These are phyloP conservation scores for Aspergillus pseudoglaucus DNA, from an alignment of 2,329 filamentous ascomycete genomes.

Conservation along the genomic window DNA sequence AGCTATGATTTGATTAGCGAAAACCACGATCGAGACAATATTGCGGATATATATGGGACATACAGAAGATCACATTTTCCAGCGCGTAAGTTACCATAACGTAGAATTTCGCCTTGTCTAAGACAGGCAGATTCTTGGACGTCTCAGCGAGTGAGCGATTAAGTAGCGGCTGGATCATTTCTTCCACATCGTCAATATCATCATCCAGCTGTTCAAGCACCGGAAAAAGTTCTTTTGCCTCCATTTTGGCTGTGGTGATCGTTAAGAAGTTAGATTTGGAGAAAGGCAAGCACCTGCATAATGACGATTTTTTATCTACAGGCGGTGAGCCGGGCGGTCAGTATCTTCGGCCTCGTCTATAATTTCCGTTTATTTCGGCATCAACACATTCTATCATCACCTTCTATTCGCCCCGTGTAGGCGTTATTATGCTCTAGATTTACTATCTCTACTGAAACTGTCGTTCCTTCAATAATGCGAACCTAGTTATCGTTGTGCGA, in stretches of 20 bases:
- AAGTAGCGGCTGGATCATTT: constrained; percentile 67
- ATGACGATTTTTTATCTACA: constrained; percentile 12
- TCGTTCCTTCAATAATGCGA: background rate
- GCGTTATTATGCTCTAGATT: background rate
- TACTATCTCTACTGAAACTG: background rate
- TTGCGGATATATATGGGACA: constrained; percentile 18
- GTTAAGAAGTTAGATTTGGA: constrained; percentile 11
- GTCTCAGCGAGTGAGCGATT: constrained; percentile 57
- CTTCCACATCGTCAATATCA: constrained; percentile 72
- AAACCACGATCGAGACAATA: background rate
- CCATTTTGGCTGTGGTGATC: constrained; percentile 36
- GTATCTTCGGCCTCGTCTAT: background rate
- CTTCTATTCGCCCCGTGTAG: background rate
- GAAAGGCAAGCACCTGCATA: constrained; percentile 1
- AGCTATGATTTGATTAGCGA: constrained; percentile 41
- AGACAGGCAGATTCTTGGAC: constrained; percentile 73
- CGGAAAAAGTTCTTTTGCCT: constrained; percentile 54
- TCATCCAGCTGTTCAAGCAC: constrained; percentile 68
- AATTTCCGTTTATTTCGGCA: background rate
- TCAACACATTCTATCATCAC: background rate
- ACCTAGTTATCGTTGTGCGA: background rate
- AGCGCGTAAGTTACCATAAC: constrained; percentile 83
- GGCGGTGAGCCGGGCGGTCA: constrained; percentile 18
- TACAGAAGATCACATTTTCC: constrained; percentile 84
- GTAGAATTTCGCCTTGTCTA: constrained; percentile 92